phyloP scores from a whole-genome alignment of 106 monocot species.

The Dioscorea zingiberensis region DNA sequence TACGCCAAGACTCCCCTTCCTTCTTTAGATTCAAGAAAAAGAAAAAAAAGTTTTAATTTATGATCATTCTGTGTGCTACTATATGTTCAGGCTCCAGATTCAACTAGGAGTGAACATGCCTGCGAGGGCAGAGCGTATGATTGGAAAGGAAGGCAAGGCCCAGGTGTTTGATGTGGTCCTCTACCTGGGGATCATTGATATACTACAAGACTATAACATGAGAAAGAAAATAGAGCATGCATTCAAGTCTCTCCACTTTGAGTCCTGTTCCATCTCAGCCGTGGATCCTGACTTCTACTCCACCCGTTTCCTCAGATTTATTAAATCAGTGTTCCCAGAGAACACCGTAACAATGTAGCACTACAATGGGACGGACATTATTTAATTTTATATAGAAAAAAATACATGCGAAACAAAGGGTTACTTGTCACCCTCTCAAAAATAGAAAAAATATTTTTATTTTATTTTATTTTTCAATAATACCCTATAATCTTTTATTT shows the following conservation, averaged over 20 bases:
- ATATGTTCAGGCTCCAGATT: constrained; percentile 50
- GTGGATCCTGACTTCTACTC: constrained; percentile 65
- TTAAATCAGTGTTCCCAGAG: constrained; percentile 49
- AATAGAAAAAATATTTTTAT: too few relatives aligned
- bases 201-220: constrained; percentile 65
- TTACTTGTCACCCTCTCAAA: too few relatives aligned
- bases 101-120: constrained; percentile 85
- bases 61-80: neutral
- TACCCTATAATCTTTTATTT: too few relatives aligned
- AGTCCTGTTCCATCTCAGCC: constrained; percentile 60
- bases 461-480: too few relatives aligned
- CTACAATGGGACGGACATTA: too few relatives aligned
- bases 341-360: constrained; percentile 6
- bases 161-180: constrained; percentile 48
- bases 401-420: neutral
- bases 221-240: constrained; percentile 70
- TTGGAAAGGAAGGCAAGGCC: constrained; percentile 4
- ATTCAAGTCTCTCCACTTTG: constrained; percentile 63
- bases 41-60: too few relatives aligned
- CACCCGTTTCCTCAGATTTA: constrained; percentile 47
- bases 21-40: too few relatives aligned
- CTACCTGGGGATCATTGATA: constrained; percentile 74
- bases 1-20: too few relatives aligned
- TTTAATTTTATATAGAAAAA: neutral
- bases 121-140: constrained; percentile 54